These are phyloP conservation scores for Salisapilia sapeloensis DNA, from an alignment of 352 stramenopile species.

Conservation along the genomic window DNA sequence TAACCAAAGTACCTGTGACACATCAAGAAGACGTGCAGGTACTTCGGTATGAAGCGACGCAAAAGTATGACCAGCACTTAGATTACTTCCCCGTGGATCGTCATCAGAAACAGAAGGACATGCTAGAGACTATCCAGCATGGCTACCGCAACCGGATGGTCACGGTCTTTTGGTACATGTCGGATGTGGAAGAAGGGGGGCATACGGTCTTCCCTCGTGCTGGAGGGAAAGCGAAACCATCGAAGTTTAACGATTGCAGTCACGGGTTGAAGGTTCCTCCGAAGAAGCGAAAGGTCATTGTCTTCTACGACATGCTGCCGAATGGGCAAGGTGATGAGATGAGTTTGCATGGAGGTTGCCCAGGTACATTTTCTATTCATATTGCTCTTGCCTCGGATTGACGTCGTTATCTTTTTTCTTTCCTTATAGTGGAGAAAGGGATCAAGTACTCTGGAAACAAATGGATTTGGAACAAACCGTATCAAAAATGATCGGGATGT, in stretches of 20 bases:
- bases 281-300: slow-evolving; percentile 57
- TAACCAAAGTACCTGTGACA: slow-evolving; percentile 31
- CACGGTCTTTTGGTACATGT: slow-evolving; percentile 81
- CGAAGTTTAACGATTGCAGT: slow-evolving; percentile 32
- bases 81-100: slow-evolving; percentile 36
- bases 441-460: slow-evolving; percentile 72
- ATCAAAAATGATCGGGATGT: too few relatives aligned
- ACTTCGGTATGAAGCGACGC: slow-evolving; percentile 45
- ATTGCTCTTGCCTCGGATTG: too few relatives aligned
- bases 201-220: slow-evolving; percentile 57
- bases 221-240: slow-evolving; percentile 20
- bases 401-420: too few relatives aligned
- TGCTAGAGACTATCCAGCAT: slow-evolving; percentile 36
- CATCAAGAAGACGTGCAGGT: slow-evolving; percentile 61
- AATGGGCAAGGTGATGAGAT: slow-evolving; percentile 38
- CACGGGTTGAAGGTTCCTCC: slow-evolving; percentile 42
- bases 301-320: slow-evolving; percentile 71
- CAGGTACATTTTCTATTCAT: too few relatives aligned
- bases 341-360: slow-evolving; percentile 51
- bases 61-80: slow-evolving; percentile 63
- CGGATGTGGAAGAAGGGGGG: slow-evolving; percentile 42
- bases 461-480: slow-evolving; percentile 78
- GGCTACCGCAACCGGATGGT: slow-evolving; percentile 76
- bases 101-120: slow-evolving; percentile 16
- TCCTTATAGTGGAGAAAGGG: slow-evolving; percentile 53